Evolutionary conservation across 2,329 filamentous ascomycete genomes (phyloP).

Genomic region (Verticillium dahliae): DNA sequence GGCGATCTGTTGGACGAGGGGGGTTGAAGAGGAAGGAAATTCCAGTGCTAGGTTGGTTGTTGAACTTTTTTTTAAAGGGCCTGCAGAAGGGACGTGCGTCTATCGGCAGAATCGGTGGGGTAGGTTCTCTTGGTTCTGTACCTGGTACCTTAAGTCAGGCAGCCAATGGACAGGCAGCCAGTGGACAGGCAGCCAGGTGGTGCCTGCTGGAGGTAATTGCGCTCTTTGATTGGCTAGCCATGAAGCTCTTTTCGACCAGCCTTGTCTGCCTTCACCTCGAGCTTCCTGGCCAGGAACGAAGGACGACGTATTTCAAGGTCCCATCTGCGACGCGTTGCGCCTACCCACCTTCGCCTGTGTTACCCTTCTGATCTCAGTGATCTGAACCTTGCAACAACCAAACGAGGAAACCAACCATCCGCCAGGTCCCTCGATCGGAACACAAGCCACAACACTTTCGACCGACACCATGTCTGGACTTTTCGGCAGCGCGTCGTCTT

Average conservation of each 20-base stretch:
- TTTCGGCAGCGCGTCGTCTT: conserved; percentile 47
- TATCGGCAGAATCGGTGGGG: neutral
- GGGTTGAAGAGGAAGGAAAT: conserved; percentile 46
- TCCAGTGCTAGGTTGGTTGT: conserved; percentile 11
- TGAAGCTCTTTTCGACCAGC: neutral
- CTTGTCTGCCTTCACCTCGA: neutral
- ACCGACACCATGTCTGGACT: conserved; percentile 55
- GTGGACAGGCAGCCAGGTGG: neutral
- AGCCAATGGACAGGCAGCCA: too few species aligned
- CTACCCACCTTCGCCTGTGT: neutral
- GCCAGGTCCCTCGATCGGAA: neutral
- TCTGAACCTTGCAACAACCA: too few species aligned
- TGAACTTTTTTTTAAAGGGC: conserved; percentile 8
- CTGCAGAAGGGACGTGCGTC: neutral
- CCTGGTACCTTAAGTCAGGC: neutral
- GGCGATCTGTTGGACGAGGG: conserved; percentile 99
- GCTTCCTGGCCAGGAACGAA: neutral
- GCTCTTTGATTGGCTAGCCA: neutral
- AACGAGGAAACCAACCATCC: neutral
- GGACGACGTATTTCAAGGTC: neutral
- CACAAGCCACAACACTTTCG: neutral
- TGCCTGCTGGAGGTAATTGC: neutral
- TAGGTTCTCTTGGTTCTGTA: neutral
- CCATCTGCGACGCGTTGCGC: neutral
- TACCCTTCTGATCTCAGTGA: too few species aligned